Evolutionary conservation across 345 rosid species (phyloP), one percentile per base, ranked within the genome.

Genomic region (Lepidium africanum): DNA sequence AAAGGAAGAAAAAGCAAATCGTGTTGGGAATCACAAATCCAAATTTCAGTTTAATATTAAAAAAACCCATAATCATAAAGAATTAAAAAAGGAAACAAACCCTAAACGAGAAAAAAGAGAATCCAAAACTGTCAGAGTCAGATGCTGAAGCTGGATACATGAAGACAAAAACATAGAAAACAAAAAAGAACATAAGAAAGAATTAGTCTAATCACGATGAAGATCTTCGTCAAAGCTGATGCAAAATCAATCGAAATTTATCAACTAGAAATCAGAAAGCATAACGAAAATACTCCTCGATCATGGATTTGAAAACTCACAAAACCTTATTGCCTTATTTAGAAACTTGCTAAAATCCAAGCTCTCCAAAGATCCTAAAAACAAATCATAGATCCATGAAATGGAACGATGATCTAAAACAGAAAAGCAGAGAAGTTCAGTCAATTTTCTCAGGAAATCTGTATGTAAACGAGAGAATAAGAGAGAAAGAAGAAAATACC

Each of bases 301-400:
- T 55, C n/a, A 37, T 30, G 65, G 32, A 48, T 38, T 58, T 50
- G 25, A 21, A 32, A 40, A 15, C 6, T 40, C 15, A 40, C n/a
- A 13, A 48, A 12, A 59, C 9, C 30, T 54, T 10, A 65, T 30
- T 17, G 8, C 14, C n/a, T 55, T 39, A 23, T 23, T 14, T 9
- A 14, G 12, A 33, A 63, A 9, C 30, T 17, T 43, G 64, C 55
- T 35, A 13, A 33, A 32, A 33, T n/a, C 5, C n/a, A 57, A 56
- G 54, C 25, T 48, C 23, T 0, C 36, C 2, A 7, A 27, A 59
- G 42, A 59, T 48, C 65, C 5, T 47, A 58, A 49, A 59, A 39
- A 40, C 37, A 30, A 30, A 48, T 27, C 51, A 70, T 13, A 69
- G 74, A 60, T 60, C 74, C 67, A 41, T 40, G 43, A 40, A 58